phyloP scores from a whole-genome alignment of 1,284 basidiomycete species.

The Abortiporus biennis region DNA sequence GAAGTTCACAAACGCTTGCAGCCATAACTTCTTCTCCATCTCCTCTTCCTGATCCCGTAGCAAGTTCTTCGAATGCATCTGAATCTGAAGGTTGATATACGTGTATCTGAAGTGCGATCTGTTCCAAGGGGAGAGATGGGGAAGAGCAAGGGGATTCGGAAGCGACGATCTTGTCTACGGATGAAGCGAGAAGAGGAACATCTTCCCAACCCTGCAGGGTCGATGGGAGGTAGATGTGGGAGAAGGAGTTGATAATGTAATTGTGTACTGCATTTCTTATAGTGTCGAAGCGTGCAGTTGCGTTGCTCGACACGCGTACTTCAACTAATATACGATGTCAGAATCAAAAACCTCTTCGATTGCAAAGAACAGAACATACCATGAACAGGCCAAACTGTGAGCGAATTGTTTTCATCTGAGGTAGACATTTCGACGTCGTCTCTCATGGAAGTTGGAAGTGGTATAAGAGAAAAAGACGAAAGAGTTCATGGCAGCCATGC shows the following conservation, averaged over 20 bases:
- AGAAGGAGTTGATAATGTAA: conserved; percentile 55
- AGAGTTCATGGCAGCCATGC: too few relatives aligned
- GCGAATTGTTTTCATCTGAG: too few relatives aligned
- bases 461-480: too few relatives aligned
- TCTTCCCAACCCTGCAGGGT: conserved; percentile 71
- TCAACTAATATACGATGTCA: conserved; percentile 82
- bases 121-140: conserved; percentile 47
- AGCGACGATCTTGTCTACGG: conserved; percentile 76
- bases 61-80: conserved; percentile 75
- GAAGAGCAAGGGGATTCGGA: conserved; percentile 60
- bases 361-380: conserved; percentile 38
- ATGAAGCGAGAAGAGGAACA: conserved; percentile 59
- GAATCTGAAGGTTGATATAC: conserved; percentile 77
- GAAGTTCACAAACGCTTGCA: conserved; percentile 82
- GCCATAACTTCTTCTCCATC: conserved; percentile 79
- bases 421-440: conserved; percentile 14
- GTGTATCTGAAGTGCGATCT: conserved; percentile 71
- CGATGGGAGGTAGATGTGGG: conserved; percentile 59
- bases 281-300: conserved; percentile 67
- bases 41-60: conserved; percentile 53
- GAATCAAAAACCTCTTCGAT: background rate
- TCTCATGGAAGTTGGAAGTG: too few relatives aligned
- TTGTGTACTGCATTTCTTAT: conserved; percentile 58
- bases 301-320: conserved; percentile 64
- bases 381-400: conserved; percentile 51